Conservation (phyloP, 1,139 yeast species). For the Pichia sp. region DNA sequence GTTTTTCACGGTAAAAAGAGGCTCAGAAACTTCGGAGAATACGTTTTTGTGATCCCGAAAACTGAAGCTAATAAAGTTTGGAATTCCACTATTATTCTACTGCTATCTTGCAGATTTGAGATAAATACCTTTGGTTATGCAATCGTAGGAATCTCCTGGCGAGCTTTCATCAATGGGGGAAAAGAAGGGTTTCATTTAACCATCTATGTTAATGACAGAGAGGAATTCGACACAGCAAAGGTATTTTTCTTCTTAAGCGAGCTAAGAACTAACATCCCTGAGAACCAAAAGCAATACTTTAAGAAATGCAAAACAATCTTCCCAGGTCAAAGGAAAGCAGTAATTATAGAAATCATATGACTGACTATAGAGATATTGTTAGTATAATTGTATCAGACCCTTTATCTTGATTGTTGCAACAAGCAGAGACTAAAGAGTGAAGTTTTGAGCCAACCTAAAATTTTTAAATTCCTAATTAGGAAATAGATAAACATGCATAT, state of each 20-base stretch:
- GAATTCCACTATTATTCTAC: conserved; percentile 3
- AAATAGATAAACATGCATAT: conserved; percentile 9
- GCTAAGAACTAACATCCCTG: conserved; percentile 2
- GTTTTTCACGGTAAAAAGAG: conserved; percentile 8
- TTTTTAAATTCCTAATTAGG: conserved; percentile 8
- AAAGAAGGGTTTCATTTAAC: conserved; percentile 9
- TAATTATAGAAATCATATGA: not conserved
- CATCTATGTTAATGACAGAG: conserved; percentile 7
- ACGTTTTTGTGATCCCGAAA: conserved; percentile 9
- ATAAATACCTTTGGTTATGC: not conserved
- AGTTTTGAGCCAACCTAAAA: no score
- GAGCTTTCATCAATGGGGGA: not conserved
- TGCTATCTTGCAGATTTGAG: conserved; percentile 3
- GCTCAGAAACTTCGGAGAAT: conserved; percentile 7
- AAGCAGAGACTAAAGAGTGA: no score
- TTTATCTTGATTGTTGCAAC: no score
- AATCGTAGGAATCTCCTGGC: conserved; percentile 9
- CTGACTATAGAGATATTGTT: not conserved
- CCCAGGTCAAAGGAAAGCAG: conserved; percentile 3
- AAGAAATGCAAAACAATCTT: conserved; percentile 2
- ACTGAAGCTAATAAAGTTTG: conserved; percentile 1
- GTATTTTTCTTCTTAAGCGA: conserved; percentile 5
- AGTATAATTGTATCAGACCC: not conserved
- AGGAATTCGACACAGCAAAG: not conserved
- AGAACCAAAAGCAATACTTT: not conserved